Conservation (phyloP, 257 asterid genomes). For the Ophiorrhiza pumila region DNA sequence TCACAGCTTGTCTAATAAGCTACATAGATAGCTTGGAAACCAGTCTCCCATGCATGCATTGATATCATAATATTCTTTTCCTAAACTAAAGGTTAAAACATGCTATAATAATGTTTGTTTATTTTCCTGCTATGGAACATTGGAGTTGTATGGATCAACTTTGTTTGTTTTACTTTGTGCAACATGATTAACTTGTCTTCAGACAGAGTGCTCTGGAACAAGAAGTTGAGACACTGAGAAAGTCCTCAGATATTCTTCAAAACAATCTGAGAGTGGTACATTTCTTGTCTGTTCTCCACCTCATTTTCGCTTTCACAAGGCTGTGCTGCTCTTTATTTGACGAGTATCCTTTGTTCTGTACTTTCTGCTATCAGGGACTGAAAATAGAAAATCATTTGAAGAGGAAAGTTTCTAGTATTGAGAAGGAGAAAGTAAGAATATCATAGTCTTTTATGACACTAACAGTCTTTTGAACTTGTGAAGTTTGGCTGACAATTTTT, state of each 20-base stretch:
- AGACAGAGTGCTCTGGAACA: slow-evolving; percentile 92
- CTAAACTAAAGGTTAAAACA: not conserved
- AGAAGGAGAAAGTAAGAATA: slow-evolving; percentile 64
- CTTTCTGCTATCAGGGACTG: slow-evolving; percentile 61
- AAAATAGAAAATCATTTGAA: slow-evolving; percentile 85
- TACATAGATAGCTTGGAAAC: not conserved
- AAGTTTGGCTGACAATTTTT: slow-evolving; percentile 21
- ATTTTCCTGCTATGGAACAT: not conserved
- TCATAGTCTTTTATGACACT: not conserved
- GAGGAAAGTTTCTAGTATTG: slow-evolving; percentile 56
- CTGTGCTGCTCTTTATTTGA: slow-evolving; percentile 15
- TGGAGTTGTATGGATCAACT: not conserved
- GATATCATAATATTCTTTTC: not conserved
- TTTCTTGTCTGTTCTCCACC: slow-evolving; percentile 15
- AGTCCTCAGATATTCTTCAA: slow-evolving; percentile 55
- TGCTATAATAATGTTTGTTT: not conserved
- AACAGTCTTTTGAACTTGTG: slow-evolving; percentile 14
- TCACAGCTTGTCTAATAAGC: not conserved
- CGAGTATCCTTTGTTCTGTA: slow-evolving; percentile 13
- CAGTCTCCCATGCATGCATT: not conserved
- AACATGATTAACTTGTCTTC: slow-evolving; percentile 53
- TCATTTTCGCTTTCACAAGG: slow-evolving; percentile 11
- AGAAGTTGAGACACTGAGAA: slow-evolving; percentile 67
- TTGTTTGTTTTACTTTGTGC: slow-evolving; percentile 17
- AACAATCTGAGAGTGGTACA: slow-evolving; percentile 72